phyloP scores from a whole-genome alignment of 169 alveolate genomes.

The Pseudocohnilembus persalinus region DNA sequence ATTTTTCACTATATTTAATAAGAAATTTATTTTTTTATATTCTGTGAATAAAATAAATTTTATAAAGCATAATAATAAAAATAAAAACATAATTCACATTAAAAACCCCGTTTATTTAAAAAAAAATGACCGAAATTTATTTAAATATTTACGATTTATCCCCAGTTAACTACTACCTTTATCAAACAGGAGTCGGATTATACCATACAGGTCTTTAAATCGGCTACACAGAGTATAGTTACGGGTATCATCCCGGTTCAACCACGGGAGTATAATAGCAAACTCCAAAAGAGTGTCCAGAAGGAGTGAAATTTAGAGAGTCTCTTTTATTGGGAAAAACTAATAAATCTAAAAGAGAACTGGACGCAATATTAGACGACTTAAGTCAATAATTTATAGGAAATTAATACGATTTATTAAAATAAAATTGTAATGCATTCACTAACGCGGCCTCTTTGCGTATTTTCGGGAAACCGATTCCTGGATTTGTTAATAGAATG shows the following conservation, averaged over 20 bases:
- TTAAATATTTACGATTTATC: slow-evolving; percentile 24
- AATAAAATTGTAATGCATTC: slow-evolving; percentile 13
- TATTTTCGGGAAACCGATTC: slow-evolving; percentile 7
- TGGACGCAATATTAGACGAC: slow-evolving; percentile 15
- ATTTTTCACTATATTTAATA: no score
- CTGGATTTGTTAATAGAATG: slow-evolving; percentile 1
- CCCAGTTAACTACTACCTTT: neutral
- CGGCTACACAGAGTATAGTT: slow-evolving; percentile 8
- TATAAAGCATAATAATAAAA: no score
- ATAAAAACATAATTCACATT: no score
- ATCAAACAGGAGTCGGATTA: slow-evolving; percentile 16
- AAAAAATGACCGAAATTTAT: slow-evolving; percentile 14
- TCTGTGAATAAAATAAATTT: no score
- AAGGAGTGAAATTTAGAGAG: slow-evolving; percentile 7
- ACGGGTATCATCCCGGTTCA: slow-evolving; percentile 18
- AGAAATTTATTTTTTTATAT: no score
- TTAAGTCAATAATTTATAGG: slow-evolving; percentile 17
- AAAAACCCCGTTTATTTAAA: no score
- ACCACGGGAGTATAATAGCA: slow-evolving; percentile 20
- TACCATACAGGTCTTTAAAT: slow-evolving; percentile 23
- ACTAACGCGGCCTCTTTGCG: slow-evolving; percentile 6
- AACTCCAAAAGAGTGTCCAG: slow-evolving; percentile 9
- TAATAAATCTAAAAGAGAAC: neutral
- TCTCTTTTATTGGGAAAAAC: slow-evolving; percentile 8
- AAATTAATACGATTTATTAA: slow-evolving; percentile 16